Conservation (phyloP, 768 basidiomycete genomes). For the Suillus cothurnatus region DNA sequence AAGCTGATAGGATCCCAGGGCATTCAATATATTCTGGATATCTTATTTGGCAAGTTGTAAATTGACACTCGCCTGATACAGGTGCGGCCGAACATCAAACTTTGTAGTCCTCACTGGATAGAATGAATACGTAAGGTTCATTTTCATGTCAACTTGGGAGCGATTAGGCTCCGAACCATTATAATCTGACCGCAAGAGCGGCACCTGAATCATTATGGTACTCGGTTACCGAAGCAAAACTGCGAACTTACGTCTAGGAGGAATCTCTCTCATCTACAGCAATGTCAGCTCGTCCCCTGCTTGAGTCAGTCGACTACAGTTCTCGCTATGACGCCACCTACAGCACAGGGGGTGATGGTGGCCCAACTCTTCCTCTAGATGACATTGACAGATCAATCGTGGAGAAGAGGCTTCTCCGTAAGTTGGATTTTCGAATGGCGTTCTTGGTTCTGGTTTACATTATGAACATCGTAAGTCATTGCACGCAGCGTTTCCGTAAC, state of each 20-base stretch:
- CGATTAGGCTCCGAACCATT: not conserved
- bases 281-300: not conserved
- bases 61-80: not conserved
- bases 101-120: too few relatives aligned
- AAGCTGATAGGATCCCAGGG: not conserved
- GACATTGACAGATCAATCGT: constrained; percentile 36
- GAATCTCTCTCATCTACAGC: not conserved
- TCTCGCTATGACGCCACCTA: not conserved
- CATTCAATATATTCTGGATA: not conserved
- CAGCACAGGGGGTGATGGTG: not conserved
- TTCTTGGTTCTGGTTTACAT: constrained; percentile 49
- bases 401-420: constrained; percentile 45
- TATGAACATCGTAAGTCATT: constrained; percentile 44
- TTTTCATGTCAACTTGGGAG: not conserved
- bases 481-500: not conserved
- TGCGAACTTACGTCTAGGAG: not conserved
- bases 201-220: not conserved
- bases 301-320: not conserved
- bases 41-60: not conserved
- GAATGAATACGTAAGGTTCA: too few relatives aligned
- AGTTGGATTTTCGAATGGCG: constrained; percentile 45
- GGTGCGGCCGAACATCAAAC: too few relatives aligned
- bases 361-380: not conserved
- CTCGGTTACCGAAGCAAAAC: not conserved
- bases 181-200: not conserved